Evolutionary conservation across 2,329 filamentous ascomycete species (phyloP).

Genomic region (Aschersonia sp.): DNA sequence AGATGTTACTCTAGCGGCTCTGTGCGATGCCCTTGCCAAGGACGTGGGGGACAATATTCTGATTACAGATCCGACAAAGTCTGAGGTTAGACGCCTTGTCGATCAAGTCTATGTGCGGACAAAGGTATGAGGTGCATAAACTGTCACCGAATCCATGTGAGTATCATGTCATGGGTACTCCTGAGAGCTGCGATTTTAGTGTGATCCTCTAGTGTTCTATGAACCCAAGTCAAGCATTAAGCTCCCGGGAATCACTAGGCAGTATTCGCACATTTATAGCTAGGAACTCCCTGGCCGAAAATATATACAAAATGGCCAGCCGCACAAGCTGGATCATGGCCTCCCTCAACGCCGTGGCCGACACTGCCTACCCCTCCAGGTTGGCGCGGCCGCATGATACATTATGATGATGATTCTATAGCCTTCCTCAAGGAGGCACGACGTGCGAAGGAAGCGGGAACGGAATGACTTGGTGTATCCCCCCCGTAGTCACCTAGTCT

Average conservation of each 20-base stretch:
- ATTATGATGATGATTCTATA: slow-evolving; percentile 5
- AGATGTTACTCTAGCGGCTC: slow-evolving; percentile 45
- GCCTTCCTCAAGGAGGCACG: background rate
- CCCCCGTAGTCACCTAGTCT: no score
- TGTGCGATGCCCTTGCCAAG: slow-evolving; percentile 45
- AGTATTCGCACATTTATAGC: no score
- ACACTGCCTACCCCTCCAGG: slow-evolving; percentile 10
- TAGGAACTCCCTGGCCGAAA: slow-evolving; percentile 19
- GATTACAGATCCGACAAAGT: slow-evolving; percentile 16
- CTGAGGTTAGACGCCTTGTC: slow-evolving; percentile 27
- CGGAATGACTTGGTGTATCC: no score
- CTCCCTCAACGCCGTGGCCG: slow-evolving; percentile 13
- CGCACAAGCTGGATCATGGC: slow-evolving; percentile 12
- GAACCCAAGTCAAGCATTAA: no score
- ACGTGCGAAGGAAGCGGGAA: no score
- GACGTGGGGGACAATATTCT: slow-evolving; percentile 38
- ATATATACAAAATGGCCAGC: slow-evolving; percentile 9
- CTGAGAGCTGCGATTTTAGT: no score
- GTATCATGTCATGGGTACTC: no score
- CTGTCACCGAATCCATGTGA: no score
- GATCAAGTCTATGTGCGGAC: slow-evolving; percentile 29
- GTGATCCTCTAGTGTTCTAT: no score
- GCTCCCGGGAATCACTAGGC: no score
- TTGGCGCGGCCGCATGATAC: slow-evolving; percentile 7
- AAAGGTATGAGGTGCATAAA: slow-evolving; percentile 35